Base-by-base conservation (phyloP, 2,329 filamentous ascomycete genomes). In the Periconia sp. region DNA sequence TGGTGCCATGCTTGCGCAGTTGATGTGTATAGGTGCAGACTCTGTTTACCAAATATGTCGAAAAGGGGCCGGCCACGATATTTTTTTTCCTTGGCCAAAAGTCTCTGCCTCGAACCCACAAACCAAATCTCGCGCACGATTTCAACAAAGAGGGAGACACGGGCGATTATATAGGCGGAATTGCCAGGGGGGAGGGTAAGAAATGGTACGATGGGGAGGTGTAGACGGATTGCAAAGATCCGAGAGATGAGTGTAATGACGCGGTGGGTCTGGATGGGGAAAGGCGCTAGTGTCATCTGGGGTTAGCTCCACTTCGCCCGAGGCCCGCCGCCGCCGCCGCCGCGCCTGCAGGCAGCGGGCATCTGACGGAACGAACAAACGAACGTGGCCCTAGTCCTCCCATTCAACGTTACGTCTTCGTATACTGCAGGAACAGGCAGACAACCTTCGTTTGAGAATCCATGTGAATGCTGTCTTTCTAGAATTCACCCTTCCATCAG, bases 1-100 rank as follows among this genome's bases (percentile, higher is more conserved):
- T 35, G 66, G 55, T 19, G 70, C 52, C 70, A 73, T 72, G 8
- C 47, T 56, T 31, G 27, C 35, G 20, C 43, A 40, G 30, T 43
- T 43, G 15, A 45, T 2, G 9, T 23, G 19, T 42, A 9, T 31
- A 13, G 33, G 11, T n/a, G 33, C 15, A 37, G 33, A 37, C 5
- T 37, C 13, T 37, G 33, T 37, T 37, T 13, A 37, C 18, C 20
- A 19, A 27, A 7, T n/a, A 19, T 19, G 42, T 13, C 9, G 30
- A 49, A 49, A 43, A 40, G 47, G 47, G 47, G 10, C n/a, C 33
- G 35, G 15, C 46, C 15, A 20, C 17, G 14, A 41, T 10, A 6
- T 18, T 18, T 42, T 41, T 15, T 20, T 42, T 42, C 18, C 11
- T 27, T 23, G 9, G 27, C 17, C 19, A 6, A 44, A 14, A 14